Evolutionary conservation across 352 stramenopile species (phyloP).

Genomic region (Phytophthora europaea): DNA sequence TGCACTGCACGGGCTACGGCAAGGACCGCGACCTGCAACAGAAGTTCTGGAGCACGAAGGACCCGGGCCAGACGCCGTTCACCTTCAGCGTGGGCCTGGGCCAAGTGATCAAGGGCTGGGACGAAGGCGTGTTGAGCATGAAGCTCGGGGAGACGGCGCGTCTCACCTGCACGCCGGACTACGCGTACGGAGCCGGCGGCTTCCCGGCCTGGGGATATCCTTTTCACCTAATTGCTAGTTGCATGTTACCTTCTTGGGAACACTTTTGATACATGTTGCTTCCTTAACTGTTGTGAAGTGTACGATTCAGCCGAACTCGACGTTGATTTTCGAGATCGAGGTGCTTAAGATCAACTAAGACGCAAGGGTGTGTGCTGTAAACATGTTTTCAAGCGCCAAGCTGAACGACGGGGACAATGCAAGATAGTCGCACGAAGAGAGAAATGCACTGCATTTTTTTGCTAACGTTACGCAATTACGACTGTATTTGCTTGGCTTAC

Average conservation of each 20-base stretch:
- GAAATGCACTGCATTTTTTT: neutral
- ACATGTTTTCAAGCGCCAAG: neutral
- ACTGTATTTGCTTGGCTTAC: neutral
- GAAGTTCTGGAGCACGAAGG: conserved; percentile 98
- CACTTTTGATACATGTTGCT: conserved; percentile 10
- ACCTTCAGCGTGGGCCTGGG: conserved; percentile 94
- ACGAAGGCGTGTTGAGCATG: conserved; percentile 92
- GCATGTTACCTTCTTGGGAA: neutral
- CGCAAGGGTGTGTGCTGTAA: neutral
- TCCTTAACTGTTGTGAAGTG: conserved; percentile 56
- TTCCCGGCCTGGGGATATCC: conserved; percentile 96
- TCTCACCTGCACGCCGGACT: conserved; percentile 95
- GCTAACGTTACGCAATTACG: neutral
- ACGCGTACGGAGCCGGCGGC: conserved; percentile 94
- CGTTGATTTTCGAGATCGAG: conserved; percentile 94
- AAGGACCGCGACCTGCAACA: conserved; percentile 71
- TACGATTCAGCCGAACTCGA: conserved; percentile 94
- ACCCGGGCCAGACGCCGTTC: conserved; percentile 95
- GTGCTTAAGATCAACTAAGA: conserved; percentile 84
- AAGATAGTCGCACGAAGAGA: neutral
- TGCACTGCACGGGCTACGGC: conserved; percentile 87
- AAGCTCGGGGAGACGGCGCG: conserved; percentile 91
- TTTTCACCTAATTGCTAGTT: conserved; percentile 38
- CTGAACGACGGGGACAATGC: neutral
- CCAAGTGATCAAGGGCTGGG: conserved; percentile 97